Evolutionary conservation across 257 asterid species (phyloP), one percentile per base, ranked within the genome.

Genomic region (Ilex asprella): DNA sequence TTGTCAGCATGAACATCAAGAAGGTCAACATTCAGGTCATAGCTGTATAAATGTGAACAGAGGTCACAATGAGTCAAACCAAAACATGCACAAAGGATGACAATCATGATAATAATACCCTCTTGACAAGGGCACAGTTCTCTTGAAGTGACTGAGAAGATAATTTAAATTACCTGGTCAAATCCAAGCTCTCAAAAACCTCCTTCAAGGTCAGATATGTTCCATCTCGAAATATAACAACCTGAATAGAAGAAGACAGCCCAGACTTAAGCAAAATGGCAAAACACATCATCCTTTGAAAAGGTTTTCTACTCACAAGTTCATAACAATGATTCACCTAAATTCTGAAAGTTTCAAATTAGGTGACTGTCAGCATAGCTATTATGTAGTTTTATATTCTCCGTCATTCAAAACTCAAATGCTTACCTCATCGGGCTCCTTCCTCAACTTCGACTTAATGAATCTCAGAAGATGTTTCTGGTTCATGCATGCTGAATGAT

Each of bases 401-500:
- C 53, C 51, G 31, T 53, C n/a, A 46, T 6, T 6, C 52, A 46
- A 46, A 46, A 12, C 15, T n/a, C 14, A 49, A 49, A 11, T 49
- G 16, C 50, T 56, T 71, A 92, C 99, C 97, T 92, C 97, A 55
- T 83, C 99, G 29, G 99, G 99, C 74, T 92, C 99, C 82, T 92
- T 92, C 83, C 95, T 81, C 83, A 92, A 73, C 79, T 92, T 92
- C 8, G 97, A 89, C 74, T 92, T 92, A 39, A 92, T 92, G 72
- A 92, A 92, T 83, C 97, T 77, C 67, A 92, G 64, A 61, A 92
- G 90, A 78, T 92, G 99, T 72, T 92, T 92, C 80, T 92, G 99
- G 80, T 92, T 92, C 99, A 92, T 92, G 82, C 99, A 92, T 55
- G 99, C 99, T 21, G 99, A 92, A 80, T 92, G 99, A 76, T 92